phyloP scores from a whole-genome alignment of 352 stramenopile genomes.

The Globisporangium middletonii region DNA sequence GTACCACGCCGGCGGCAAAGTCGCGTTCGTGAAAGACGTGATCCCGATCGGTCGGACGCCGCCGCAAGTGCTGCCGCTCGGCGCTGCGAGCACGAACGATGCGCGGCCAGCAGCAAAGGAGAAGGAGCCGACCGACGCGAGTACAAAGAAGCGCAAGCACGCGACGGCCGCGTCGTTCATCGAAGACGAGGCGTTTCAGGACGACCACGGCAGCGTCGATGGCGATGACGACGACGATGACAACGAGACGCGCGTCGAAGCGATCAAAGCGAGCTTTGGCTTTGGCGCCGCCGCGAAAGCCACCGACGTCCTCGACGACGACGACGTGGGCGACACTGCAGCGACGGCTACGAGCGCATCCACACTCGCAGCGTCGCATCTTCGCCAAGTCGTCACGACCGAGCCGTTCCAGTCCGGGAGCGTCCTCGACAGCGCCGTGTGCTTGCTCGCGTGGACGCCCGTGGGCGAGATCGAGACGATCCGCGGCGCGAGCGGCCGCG shows the following conservation, averaged over 20 bases:
- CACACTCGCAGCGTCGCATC: constrained; percentile 13
- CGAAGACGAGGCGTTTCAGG: constrained; percentile 41
- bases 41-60: constrained; percentile 49
- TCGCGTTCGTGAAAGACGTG: constrained; percentile 63
- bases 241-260: constrained; percentile 61
- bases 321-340: constrained; percentile 13
- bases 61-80: constrained; percentile 21
- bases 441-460: constrained; percentile 65
- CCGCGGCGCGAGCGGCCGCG: constrained; percentile 50
- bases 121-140: neutral
- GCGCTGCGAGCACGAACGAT: neutral
- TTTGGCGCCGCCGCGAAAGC: constrained; percentile 33
- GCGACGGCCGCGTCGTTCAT: constrained; percentile 30
- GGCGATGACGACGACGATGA: constrained; percentile 39
- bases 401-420: constrained; percentile 68
- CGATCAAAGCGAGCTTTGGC: constrained; percentile 80
- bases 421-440: constrained; percentile 37
- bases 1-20: constrained; percentile 51
- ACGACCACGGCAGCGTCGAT: constrained; percentile 17
- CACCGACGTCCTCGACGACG: constrained; percentile 17
- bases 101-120: neutral
- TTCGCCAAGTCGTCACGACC: constrained; percentile 9
- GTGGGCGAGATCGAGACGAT: constrained; percentile 79
- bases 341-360: neutral
- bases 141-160: constrained; percentile 22